phyloP scores from a whole-genome alignment of 805 yeast species.

The Grigorovia humatica region DNA sequence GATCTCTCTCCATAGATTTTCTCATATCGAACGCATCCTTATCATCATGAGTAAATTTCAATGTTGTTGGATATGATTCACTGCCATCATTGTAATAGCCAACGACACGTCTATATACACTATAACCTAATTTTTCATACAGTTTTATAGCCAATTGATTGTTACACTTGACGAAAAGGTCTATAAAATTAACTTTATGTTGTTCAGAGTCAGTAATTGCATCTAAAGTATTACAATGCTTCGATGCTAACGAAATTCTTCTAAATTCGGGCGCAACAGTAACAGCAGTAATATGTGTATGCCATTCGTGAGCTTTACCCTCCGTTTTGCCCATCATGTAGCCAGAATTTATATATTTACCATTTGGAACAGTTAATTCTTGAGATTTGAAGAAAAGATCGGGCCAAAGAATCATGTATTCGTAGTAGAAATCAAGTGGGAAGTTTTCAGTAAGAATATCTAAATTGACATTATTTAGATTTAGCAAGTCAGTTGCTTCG shows the following conservation, averaged over 20 bases:
- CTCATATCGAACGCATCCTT: constrained; percentile 88
- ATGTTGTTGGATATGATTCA: constrained; percentile 33
- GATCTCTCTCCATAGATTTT: constrained; percentile 49
- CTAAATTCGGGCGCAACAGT: constrained; percentile 78
- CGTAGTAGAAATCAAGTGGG: constrained; percentile 70
- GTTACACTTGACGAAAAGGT: constrained; percentile 82
- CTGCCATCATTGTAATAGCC: constrained; percentile 65
- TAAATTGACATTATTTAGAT: constrained; percentile 63
- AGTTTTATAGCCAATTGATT: constrained; percentile 69
- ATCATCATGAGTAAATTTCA: constrained; percentile 46
- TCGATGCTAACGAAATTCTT: constrained; percentile 76
- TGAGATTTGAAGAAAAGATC: constrained; percentile 71
- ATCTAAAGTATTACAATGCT: constrained; percentile 64
- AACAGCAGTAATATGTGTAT: constrained; percentile 92
- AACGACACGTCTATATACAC: constrained; percentile 75
- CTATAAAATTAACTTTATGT: constrained; percentile 74
- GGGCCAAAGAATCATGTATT: constrained; percentile 82
- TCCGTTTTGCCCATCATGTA: constrained; percentile 96
- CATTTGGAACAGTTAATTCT: constrained; percentile 33
- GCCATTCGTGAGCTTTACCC: constrained; percentile 82
- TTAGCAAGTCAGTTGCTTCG: constrained; percentile 73
- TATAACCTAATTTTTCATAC: constrained; percentile 80
- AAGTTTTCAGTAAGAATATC: constrained; percentile 91
- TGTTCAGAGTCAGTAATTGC: constrained; percentile 68
- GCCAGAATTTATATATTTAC: constrained; percentile 35